Base-by-base conservation (phyloP, 768 basidiomycete genomes). In the Fomitopsis serialis region DNA sequence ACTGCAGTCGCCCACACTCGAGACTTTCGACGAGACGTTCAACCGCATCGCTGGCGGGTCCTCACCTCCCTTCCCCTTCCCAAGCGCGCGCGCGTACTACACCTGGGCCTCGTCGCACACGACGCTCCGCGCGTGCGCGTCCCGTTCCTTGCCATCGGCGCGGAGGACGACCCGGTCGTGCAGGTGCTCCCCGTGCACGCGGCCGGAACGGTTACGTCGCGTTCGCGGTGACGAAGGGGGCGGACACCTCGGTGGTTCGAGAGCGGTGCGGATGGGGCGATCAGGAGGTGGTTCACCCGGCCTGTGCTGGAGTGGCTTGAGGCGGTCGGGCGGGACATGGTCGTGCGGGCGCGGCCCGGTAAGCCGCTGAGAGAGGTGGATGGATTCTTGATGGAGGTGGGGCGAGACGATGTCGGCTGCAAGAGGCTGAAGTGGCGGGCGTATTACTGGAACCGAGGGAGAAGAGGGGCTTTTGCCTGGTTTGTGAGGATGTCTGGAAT, bases 231-330 rank as follows among this genome's bases (percentile, higher is more conserved):
- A 90, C 90, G 0, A 72, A 24, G 68, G 72, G 19, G 91, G 89
- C 1, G 89, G 89, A 0, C 89, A 92, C 70, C 74, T 92, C 13
- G 92, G 35, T 94, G 89, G 89, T 91, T 90, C 60, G 78, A 87
- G 68, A 3, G 22, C 12, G 56, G 45, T 13, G 71, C 87, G 48
- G 37, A 40, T 17, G 42, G 51, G 13, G 40, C 21, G 42, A 37
- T 51, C 58, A 25, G 17, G 27, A 8, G 51, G 12, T 91, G 89
- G 88, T 74, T 86, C 48, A 81, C 74, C n/a, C 70, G 75, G 57
- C 89, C 88, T 6, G 83, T 88, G 6, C 65, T 89, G 10, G 84
- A 92, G 66, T 90, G 84, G 85, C 62, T 89, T 47, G 75, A 73
- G 52, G 73, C 84, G 37, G 72, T 78, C 29, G 80, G 76, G 22